Conservation (phyloP, 306 rosid species). For the Vicia villosa region DNA sequence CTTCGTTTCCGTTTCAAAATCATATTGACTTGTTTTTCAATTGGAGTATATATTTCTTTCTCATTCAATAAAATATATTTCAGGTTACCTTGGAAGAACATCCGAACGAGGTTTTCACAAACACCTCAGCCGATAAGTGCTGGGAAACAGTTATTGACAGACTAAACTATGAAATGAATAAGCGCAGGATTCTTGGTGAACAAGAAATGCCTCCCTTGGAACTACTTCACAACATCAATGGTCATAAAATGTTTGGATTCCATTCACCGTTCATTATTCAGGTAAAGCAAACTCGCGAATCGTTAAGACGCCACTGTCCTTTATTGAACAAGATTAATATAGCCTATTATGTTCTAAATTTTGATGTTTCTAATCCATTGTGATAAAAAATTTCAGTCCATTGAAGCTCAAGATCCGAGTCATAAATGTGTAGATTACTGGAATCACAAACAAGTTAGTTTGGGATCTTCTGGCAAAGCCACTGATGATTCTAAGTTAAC, state of each 20-base stretch:
- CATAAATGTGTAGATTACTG: slow-evolving; percentile 80
- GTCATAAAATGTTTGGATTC: slow-evolving; percentile 87
- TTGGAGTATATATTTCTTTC: slow-evolving; percentile 15
- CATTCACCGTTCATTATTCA: slow-evolving; percentile 56
- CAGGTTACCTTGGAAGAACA: slow-evolving; percentile 80
- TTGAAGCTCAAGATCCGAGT: slow-evolving; percentile 72
- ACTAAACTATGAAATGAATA: slow-evolving; percentile 51
- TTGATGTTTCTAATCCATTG: slow-evolving; percentile 25
- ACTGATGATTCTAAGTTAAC: slow-evolving; percentile 36
- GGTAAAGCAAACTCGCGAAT: slow-evolving; percentile 47
- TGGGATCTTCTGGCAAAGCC: slow-evolving; percentile 20
- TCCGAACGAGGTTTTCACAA: slow-evolving; percentile 55
- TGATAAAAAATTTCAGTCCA: slow-evolving; percentile 51
- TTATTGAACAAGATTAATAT: background rate
- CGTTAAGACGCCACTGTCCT: background rate
- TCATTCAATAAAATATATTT: slow-evolving; percentile 29
- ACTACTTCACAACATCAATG: slow-evolving; percentile 49
- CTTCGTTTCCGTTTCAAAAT: slow-evolving; percentile 30
- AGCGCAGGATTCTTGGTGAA: slow-evolving; percentile 44
- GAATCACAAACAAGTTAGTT: slow-evolving; percentile 45
- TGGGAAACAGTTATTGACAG: slow-evolving; percentile 66
- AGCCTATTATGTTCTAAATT: slow-evolving; percentile 15
- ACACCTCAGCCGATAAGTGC: slow-evolving; percentile 58
- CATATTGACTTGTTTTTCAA: slow-evolving; percentile 20
- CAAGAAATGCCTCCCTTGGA: slow-evolving; percentile 43